These are phyloP conservation scores for Aphanocladium album DNA, from an alignment of 2,329 filamentous ascomycete species.

Conservation along the genomic window DNA sequence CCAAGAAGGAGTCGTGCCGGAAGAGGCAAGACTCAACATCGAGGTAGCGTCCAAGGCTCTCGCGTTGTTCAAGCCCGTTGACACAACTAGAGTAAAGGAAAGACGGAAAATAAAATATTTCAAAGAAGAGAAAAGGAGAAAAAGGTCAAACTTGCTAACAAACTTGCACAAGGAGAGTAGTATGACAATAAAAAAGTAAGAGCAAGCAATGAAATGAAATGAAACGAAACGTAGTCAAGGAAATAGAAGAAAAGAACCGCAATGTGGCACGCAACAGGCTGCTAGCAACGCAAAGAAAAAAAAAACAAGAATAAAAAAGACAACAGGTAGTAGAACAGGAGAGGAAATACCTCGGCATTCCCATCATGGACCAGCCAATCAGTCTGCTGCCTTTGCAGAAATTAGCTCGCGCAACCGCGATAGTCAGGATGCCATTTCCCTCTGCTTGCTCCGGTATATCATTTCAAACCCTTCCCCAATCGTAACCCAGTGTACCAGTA, in stretches of 20 bases:
- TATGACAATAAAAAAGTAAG: conserved; percentile 17
- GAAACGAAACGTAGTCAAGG: conserved; percentile 13
- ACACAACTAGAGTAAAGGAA: conserved; percentile 9
- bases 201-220: conserved; percentile 8
- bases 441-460: conserved; percentile 19
- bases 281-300: conserved; percentile 29
- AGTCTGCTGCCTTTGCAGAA: conserved; percentile 36
- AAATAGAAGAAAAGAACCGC: conserved; percentile 12
- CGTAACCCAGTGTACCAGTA: conserved; percentile 14
- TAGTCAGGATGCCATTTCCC: conserved; percentile 27
- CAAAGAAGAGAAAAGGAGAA: conserved; percentile 56
- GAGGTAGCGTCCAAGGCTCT: neutral
- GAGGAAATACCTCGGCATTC: conserved; percentile 30
- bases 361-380: conserved; percentile 50
- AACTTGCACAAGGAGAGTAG: conserved; percentile 22
- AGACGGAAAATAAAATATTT: conserved; percentile 38
- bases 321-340: conserved; percentile 21
- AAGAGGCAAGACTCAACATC: neutral
- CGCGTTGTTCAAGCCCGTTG: conserved; percentile 9
- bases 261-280: conserved; percentile 33
- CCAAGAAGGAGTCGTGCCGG: conserved; percentile 15
- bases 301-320: conserved; percentile 36
- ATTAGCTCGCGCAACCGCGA: conserved; percentile 37
- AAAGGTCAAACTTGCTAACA: conserved; percentile 21
- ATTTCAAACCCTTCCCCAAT: conserved; percentile 9